phyloP scores from a whole-genome alignment of 331 rosid genomes.

The Acacia pycnantha region DNA sequence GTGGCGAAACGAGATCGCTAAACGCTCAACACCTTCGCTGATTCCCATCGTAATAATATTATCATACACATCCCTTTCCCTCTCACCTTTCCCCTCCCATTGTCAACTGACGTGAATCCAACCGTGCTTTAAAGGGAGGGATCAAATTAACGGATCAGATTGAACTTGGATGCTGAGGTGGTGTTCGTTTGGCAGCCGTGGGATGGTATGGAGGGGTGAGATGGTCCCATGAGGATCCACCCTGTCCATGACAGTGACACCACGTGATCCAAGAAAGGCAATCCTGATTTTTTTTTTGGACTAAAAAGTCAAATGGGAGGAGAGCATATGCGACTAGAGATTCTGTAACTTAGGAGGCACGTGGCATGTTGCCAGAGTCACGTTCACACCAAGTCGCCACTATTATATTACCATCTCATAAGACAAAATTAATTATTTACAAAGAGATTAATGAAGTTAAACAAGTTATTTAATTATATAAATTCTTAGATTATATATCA shows the following conservation, averaged over 20 bases:
- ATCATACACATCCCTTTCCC: too few relatives aligned
- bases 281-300: not conserved
- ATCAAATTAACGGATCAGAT: not conserved
- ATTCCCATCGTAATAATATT: too few relatives aligned
- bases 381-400: not conserved
- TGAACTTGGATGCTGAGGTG: not conserved
- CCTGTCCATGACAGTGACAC: not conserved
- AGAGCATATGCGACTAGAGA: not conserved
- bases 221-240: not conserved
- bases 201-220: not conserved
- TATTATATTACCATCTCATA: too few relatives aligned
- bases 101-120: not conserved
- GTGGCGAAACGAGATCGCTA: constrained; percentile 52
- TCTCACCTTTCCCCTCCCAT: not conserved
- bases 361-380: not conserved
- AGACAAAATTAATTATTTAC: too few relatives aligned
- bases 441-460: too few relatives aligned
- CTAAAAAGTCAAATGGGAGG: not conserved
- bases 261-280: not conserved
- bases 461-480: too few relatives aligned
- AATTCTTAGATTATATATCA: too few relatives aligned
- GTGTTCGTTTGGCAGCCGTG: not conserved
- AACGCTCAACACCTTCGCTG: not conserved
- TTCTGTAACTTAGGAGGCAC: not conserved
- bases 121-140: not conserved